Percentiles rank a stretch among this genome's conserved stretches.
phyloP scores from a whole-genome alignment of 768 basidiomycete species.

The Chalciporus piperatus region DNA sequence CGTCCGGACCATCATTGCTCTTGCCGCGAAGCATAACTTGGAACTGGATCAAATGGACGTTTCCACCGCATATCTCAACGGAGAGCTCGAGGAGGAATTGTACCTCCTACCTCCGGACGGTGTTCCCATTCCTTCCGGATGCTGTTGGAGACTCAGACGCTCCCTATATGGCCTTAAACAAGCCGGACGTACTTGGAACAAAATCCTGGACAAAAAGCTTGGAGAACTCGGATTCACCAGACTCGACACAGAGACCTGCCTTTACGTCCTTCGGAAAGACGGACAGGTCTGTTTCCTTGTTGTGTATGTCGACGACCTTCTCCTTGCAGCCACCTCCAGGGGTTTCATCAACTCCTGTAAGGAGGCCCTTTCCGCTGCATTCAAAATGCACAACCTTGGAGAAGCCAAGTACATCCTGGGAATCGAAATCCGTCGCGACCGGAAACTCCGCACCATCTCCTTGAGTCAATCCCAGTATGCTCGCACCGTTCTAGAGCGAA shows the following conservation, averaged over 20 bases:
- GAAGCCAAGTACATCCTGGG: conserved; percentile 28
- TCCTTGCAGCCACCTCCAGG: neutral
- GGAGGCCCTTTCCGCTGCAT: neutral
- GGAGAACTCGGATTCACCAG: neutral
- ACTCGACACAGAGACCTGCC: neutral
- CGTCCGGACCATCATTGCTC: too few relatives aligned
- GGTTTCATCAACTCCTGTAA: neutral
- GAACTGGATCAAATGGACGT: too few relatives aligned
- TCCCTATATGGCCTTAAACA: conserved; percentile 34
- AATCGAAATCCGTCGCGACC: conserved; percentile 29
- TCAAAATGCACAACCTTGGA: conserved; percentile 6
- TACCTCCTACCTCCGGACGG: too few relatives aligned
- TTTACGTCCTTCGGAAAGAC: neutral
- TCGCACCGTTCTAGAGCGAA: conserved; percentile 9
- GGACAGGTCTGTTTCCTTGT: neutral
- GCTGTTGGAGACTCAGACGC: too few relatives aligned
- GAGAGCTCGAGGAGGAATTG: too few relatives aligned
- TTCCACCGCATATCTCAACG: too few relatives aligned
- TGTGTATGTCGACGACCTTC: conserved; percentile 2
- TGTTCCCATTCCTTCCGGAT: too few relatives aligned
- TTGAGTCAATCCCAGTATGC: conserved; percentile 26
- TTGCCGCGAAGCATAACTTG: too few relatives aligned
- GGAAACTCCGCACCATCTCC: conserved; percentile 20
- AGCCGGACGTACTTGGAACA: conserved; percentile 26
- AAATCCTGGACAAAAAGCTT: conserved; percentile 8